Evolutionary conservation across 495 filamentous ascomycete genomes (phyloP).

Genomic region (Neurospora discreta): DNA sequence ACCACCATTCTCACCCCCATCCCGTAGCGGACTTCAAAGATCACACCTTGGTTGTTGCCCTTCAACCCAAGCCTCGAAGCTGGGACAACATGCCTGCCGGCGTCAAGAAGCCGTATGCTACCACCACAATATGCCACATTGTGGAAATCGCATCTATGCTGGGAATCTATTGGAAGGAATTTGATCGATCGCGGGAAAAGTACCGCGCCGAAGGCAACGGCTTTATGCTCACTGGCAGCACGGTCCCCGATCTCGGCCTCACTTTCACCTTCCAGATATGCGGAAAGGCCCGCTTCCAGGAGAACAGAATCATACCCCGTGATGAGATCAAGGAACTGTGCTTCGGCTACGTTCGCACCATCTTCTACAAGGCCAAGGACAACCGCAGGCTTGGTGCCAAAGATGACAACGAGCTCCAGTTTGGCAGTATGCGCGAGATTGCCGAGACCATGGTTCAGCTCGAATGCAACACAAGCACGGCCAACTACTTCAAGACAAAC

Average conservation of each 20-base stretch:
- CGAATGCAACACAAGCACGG: conserved; percentile 31
- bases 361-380: conserved; percentile 27
- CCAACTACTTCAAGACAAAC: conserved; percentile 24
- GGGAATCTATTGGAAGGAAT: conserved; percentile 41
- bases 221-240: conserved; percentile 32
- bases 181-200: conserved; percentile 29
- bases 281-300: conserved; percentile 30
- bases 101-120: conserved; percentile 40
- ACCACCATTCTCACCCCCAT: conserved; percentile 3
- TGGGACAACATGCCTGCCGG: conserved; percentile 40
- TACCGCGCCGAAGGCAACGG: conserved; percentile 43
- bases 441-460: conserved; percentile 34
- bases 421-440: conserved; percentile 29
- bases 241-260: conserved; percentile 32
- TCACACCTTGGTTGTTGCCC: conserved; percentile 29
- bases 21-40: too few species aligned
- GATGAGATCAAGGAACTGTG: conserved; percentile 35
- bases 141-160: conserved; percentile 40
- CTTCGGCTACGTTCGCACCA: conserved; percentile 36
- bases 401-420: conserved; percentile 22
- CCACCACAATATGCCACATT: conserved; percentile 37
- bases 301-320: conserved; percentile 34
- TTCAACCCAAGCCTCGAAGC: conserved; percentile 35
- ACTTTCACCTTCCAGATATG: conserved; percentile 35
- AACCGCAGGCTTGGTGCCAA: conserved; percentile 22